Base-by-base conservation (phyloP, 768 basidiomycete genomes). In the Mycena capillaripes region DNA sequence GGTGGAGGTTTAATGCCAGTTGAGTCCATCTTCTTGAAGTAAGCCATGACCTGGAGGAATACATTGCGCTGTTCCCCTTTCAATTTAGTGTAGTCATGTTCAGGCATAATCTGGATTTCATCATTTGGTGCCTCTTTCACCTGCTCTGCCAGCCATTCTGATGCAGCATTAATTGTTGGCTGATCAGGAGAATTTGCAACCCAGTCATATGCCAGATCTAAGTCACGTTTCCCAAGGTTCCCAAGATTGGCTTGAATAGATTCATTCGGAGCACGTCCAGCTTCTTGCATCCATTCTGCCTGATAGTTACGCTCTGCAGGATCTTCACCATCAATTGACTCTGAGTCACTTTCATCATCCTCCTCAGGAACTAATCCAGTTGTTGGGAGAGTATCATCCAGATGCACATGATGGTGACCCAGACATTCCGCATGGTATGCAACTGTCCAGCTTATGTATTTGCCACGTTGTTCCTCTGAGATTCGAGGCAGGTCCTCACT, bases 131-230 rank as follows among this genome's bases (percentile, higher is more conserved):
- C 71, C 32, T 75, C 68, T n/a, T 78, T 77, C 25, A 76, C 68
- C 25, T 72, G 66, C 56, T 69, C 66, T n/a, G 38, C 25, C 5
- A 78, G 59, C 78, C 76, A 78, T 9, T 40, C n/a, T 48, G 65
- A 32, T 58, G 73, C 76, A 32, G 53, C 63, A 14, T 55, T 53
- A 7, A 76, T 55, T 53, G 52, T 55, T 17, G 27, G 58, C 12
- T 21, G 19, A 48, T 64, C 55, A 7, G 74, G 50, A 50, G 77
- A 75, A 30, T 71, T 52, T n/a, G 11, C 67, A 70, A 75, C 29
- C 78, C 78, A 79, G 32, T 79, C 72, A 72, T 79, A 77, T 4
- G 71, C 57, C 11, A 73, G 30, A 52, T 79, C 78, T 57, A 79
- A 65, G 9, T 79, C 77, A 9, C 69, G 55, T 19, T 67, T 46